Conservation (phyloP, 2,329 filamentous ascomycete species). For the Fusarium luffae region DNA sequence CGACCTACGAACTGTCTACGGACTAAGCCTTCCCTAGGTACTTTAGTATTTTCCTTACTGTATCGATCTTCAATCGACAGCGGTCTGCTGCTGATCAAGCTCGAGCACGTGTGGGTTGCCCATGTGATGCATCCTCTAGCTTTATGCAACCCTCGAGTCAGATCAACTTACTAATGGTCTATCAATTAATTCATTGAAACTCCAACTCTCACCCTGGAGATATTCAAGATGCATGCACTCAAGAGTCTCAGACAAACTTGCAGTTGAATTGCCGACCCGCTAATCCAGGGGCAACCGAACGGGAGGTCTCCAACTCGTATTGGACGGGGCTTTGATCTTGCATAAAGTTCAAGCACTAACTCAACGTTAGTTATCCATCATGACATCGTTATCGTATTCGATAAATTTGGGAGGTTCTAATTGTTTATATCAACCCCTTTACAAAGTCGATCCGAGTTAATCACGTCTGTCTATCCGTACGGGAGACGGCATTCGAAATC, state of each 20-base stretch:
- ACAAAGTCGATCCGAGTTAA: neutral
- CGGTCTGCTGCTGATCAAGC: conserved; percentile 32
- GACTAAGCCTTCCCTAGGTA: neutral
- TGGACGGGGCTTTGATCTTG: conserved; percentile 27
- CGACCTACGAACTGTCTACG: neutral
- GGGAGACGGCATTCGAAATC: conserved; percentile 10
- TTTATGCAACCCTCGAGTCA: neutral
- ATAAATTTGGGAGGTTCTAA: neutral
- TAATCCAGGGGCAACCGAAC: conserved; percentile 29
- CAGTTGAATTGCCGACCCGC: conserved; percentile 14
- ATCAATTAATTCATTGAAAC: neutral
- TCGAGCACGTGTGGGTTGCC: conserved; percentile 17
- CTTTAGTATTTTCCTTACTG: neutral
- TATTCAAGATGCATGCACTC: neutral
- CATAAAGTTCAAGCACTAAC: conserved; percentile 23
- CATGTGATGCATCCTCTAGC: conserved; percentile 10
- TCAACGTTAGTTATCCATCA: neutral
- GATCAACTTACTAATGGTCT: neutral
- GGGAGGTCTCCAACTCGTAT: conserved; percentile 31
- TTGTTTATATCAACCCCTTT: neutral
- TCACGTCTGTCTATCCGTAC: neutral
- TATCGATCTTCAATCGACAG: conserved; percentile 24
- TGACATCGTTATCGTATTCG: neutral
- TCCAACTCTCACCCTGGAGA: neutral
- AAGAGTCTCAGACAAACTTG: neutral